Base-by-base conservation (phyloP, 768 basidiomycete genomes). In the Termitomyces bulborhizus region DNA sequence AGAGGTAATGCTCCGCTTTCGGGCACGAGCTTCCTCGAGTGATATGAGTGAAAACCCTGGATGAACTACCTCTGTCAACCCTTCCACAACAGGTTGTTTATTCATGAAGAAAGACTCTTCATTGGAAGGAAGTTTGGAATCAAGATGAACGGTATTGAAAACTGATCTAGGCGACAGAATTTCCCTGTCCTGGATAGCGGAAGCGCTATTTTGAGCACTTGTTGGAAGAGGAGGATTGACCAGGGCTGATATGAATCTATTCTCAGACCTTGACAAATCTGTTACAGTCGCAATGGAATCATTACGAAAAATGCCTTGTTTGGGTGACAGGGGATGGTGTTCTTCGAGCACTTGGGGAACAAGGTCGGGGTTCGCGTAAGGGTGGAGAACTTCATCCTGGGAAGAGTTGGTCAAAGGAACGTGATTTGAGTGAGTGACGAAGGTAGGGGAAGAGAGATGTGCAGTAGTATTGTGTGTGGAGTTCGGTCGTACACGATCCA, bases 321-420 rank as follows among this genome's bases (percentile, higher is more conserved):
- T 66, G 32, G 64, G 59, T 40, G 69, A 63, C 37, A 69, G 65
- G 46, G 65, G 7, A 27, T 64, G 62, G 53, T 62, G 61, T 46
- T 72, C 71, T 44, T 72, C 61, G 53, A 74, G 65, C 47, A 71
- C 67, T 37, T 71, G 70, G 27, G 70, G 66, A 32, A 79, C 79
- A 44, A 88, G 71, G 58, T 90, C 85, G 7, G 89, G 88, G 62
- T 91, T 90, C 51, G 90, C 90, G 65, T 90, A 92, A 27, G 90
- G 90, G 70, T 92, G 90, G 39, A 78, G 31, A 31, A 24, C 21
- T 41, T 55, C 43, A 34, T 32, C 44, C 18, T 39, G 47, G 49
- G 56, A 32, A 36, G 46, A 27, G 40, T 39, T 32, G 44, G 53
- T 45, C 43, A 57, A 65, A 60, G 53, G 64, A 54, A 63, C 56